A percentile compares a stretch with the other conserved stretches of the same genome.
phyloP scores from a whole-genome alignment of 495 filamentous ascomycete genomes.

The Pseudoneurospora amorphoporcata region DNA sequence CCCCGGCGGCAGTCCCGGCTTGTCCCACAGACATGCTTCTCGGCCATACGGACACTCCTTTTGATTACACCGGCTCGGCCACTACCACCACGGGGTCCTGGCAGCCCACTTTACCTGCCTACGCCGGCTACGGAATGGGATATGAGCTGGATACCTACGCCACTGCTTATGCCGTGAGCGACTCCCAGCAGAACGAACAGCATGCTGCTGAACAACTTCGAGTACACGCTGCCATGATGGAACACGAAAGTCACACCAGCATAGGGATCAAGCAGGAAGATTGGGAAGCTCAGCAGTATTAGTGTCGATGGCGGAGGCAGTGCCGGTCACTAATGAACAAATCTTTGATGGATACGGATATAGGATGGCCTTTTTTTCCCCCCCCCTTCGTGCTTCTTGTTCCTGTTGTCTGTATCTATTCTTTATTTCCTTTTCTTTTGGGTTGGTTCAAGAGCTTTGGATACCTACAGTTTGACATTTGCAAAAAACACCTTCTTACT shows the following conservation, averaged over 20 bases:
- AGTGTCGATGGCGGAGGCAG: background rate
- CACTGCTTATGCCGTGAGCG: conserved; percentile 5
- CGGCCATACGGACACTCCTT: conserved; percentile 8
- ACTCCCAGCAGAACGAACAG: conserved; percentile 20
- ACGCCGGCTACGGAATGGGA: conserved; percentile 7
- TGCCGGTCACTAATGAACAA: background rate
- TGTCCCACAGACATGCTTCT: conserved; percentile 15
- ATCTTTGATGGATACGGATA: background rate
- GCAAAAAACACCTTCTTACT: background rate
- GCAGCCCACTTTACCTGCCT: conserved; percentile 1
- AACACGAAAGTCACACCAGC: conserved; percentile 14
- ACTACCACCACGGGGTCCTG: conserved; percentile 10
- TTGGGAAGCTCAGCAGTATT: conserved; percentile 15
- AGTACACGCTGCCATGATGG: conserved; percentile 15
- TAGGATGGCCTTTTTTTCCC: background rate
- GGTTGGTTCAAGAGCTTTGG: background rate
- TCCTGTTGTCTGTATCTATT: background rate
- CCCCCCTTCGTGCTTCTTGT: background rate
- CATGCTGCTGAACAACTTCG: conserved; percentile 15
- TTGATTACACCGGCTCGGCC: conserved; percentile 13
- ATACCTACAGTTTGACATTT: background rate
- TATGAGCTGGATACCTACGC: conserved; percentile 17
- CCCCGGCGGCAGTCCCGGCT: conserved; percentile 13
- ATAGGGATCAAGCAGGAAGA: conserved; percentile 28
- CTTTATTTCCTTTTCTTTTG: background rate